Percentiles rank a stretch among this genome's conserved stretches.
Evolutionary conservation across 176 grass and related monocot species (phyloP).

Genomic region (Alloteropsis semialata): DNA sequence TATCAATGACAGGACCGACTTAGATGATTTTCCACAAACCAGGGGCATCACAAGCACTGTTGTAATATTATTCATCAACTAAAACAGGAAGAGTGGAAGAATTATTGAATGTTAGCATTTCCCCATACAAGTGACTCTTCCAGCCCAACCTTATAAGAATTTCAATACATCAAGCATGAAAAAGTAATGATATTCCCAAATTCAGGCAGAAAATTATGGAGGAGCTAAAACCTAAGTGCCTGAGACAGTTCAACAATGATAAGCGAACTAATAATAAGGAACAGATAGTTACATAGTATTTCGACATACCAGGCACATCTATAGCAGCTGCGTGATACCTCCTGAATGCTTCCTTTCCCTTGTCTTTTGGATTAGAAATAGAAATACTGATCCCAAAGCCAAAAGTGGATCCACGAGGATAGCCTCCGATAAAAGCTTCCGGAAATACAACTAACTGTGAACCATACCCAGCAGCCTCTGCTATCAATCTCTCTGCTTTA

Average conservation of each 20-base stretch:
- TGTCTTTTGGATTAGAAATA: slow-evolving; percentile 51
- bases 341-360: slow-evolving; percentile 76
- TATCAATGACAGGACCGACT: not conserved
- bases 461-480: slow-evolving; percentile 75
- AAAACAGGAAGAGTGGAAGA: not conserved
- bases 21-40: not conserved
- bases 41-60: not conserved
- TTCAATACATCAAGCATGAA: not conserved
- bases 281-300: slow-evolving; percentile 2
- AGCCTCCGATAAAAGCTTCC: slow-evolving; percentile 88
- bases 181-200: not conserved
- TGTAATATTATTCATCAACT: slow-evolving; percentile 4
- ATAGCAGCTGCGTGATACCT: slow-evolving; percentile 83
- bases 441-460: slow-evolving; percentile 91
- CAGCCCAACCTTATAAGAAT: not conserved
- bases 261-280: slow-evolving; percentile 4
- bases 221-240: not conserved
- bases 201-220: not conserved
- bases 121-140: not conserved
- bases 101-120: not conserved
- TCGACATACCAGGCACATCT: slow-evolving; percentile 75
- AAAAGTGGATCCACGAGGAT: slow-evolving; percentile 88
- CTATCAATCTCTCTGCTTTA: slow-evolving; percentile 89
- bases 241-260: not conserved
- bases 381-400: slow-evolving; percentile 53